Evolutionary conservation across 495 filamentous ascomycete species (phyloP).

Genomic region (Polyplosphaeria fusca): DNA sequence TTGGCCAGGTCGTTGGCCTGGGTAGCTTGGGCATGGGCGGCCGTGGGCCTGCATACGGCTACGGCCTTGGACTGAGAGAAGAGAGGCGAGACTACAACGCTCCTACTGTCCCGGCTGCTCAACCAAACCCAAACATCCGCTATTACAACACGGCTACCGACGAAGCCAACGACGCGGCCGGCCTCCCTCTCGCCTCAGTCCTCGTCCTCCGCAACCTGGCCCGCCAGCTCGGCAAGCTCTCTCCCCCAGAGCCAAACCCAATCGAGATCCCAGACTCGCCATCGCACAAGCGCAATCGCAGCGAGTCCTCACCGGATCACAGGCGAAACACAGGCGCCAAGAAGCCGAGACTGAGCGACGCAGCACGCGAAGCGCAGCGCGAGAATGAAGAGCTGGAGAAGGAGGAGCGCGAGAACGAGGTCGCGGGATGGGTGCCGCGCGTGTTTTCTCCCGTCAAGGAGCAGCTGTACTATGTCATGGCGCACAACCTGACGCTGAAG

Average conservation of each 20-base stretch:
- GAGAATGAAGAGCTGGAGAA: slow-evolving; percentile 35
- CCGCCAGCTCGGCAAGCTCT: slow-evolving; percentile 33
- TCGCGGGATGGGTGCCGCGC: slow-evolving; percentile 52
- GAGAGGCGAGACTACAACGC: background rate
- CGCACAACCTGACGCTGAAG: slow-evolving; percentile 48
- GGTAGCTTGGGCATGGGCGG: slow-evolving; percentile 20
- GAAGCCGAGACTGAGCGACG: slow-evolving; percentile 49
- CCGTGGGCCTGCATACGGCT: slow-evolving; percentile 19
- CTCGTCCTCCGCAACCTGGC: slow-evolving; percentile 88
- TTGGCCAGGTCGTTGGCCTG: slow-evolving; percentile 20
- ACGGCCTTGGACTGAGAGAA: slow-evolving; percentile 34
- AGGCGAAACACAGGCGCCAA: slow-evolving; percentile 20
- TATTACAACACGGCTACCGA: slow-evolving; percentile 69
- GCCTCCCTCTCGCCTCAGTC: slow-evolving; percentile 78
- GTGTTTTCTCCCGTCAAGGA: slow-evolving; percentile 45
- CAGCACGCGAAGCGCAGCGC: slow-evolving; percentile 51
- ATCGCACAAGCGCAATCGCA: slow-evolving; percentile 10
- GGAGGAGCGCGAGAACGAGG: slow-evolving; percentile 35
- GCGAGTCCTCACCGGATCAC: slow-evolving; percentile 14
- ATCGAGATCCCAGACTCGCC: slow-evolving; percentile 17
- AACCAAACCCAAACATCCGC: slow-evolving; percentile 47
- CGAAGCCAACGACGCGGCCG: slow-evolving; percentile 74
- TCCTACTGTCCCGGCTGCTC: slow-evolving; percentile 42
- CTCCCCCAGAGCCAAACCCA: slow-evolving; percentile 7
- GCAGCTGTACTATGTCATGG: slow-evolving; percentile 46